A percentile compares a stretch with the other conserved stretches of the same genome.
These are phyloP conservation scores for Beauveria sp. DNA, from an alignment of 2,329 filamentous ascomycete species.

Conservation along the genomic window DNA sequence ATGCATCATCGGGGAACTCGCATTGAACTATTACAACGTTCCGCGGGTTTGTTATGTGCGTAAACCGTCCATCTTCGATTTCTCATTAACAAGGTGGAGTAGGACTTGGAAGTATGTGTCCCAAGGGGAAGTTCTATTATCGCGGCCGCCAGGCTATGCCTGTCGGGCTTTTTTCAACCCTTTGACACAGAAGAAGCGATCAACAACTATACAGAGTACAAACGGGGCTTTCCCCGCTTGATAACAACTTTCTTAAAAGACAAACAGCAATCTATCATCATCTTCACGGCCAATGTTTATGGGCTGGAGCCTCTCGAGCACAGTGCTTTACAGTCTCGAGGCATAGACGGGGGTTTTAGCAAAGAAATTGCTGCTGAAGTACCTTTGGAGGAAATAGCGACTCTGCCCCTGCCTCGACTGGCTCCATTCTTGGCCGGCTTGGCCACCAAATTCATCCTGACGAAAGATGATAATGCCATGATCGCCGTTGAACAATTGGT, in stretches of 20 bases:
- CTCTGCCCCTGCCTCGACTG: background rate
- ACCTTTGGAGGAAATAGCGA: background rate
- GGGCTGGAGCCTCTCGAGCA: background rate
- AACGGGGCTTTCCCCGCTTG: conserved; percentile 15
- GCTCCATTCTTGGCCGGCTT: background rate
- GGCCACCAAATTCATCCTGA: background rate
- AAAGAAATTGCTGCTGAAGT: background rate
- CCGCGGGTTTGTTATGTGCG: conserved; percentile 13
- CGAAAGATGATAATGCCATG: conserved; percentile 17
- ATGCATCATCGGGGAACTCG: conserved; percentile 13
- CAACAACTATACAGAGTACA: conserved; percentile 20
- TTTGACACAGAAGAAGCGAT: conserved; percentile 7
- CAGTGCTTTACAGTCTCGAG: background rate
- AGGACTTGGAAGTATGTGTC: conserved; percentile 16
- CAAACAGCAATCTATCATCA: background rate
- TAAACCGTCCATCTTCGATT: background rate
- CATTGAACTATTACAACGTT: conserved; percentile 15
- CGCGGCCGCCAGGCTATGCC: conserved; percentile 14
- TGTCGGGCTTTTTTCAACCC: conserved; percentile 13
- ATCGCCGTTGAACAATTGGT: conserved; percentile 21
- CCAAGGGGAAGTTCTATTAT: conserved; percentile 2
- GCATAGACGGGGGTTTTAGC: background rate
- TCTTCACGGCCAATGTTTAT: background rate
- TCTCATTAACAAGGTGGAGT: background rate
- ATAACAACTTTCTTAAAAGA: background rate